These are phyloP conservation scores for Lippia alba DNA, from an alignment of 305 asterid species.

Conservation along the genomic window DNA sequence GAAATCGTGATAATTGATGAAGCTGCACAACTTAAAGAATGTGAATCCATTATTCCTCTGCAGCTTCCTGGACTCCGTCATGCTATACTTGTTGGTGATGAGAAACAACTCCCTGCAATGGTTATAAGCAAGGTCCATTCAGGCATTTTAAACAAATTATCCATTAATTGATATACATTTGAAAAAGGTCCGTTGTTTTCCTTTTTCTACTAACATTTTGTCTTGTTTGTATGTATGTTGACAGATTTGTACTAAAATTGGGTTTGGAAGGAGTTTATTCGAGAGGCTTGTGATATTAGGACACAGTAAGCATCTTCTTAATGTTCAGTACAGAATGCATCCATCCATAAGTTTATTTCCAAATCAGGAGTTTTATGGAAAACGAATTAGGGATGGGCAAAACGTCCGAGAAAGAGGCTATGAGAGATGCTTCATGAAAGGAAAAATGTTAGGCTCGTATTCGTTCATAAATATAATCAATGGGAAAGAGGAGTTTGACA, in stretches of 20 bases:
- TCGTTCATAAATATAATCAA: slow-evolving; percentile 64
- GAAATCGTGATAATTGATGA: slow-evolving; percentile 71
- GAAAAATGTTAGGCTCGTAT: slow-evolving; percentile 55
- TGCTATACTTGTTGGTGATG: slow-evolving; percentile 81
- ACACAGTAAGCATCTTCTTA: slow-evolving; percentile 64
- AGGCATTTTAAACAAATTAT: too few relatives aligned
- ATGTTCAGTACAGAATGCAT: slow-evolving; percentile 85
- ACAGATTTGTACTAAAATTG: slow-evolving; percentile 61
- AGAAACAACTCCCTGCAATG: slow-evolving; percentile 83
- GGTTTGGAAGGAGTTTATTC: slow-evolving; percentile 81
- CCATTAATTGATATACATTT: too few relatives aligned
- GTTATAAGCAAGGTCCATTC: slow-evolving; percentile 74
- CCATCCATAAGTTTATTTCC: slow-evolving; percentile 82
- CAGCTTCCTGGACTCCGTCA: slow-evolving; percentile 64
- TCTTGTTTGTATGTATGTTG: slow-evolving; percentile 3
- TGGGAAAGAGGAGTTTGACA: slow-evolving; percentile 60
- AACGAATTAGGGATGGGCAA: slow-evolving; percentile 53
- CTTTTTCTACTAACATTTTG: background rate
- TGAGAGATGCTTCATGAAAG: slow-evolving; percentile 48
- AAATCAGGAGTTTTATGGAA: slow-evolving; percentile 57
- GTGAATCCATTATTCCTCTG: slow-evolving; percentile 71
- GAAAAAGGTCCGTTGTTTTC: too few relatives aligned
- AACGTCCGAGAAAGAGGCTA: slow-evolving; percentile 50
- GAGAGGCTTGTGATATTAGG: slow-evolving; percentile 71
- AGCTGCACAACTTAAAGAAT: slow-evolving; percentile 88